phyloP scores from a whole-genome alignment of 1,139 yeast genomes.

The Blastobotrys serpentis region DNA sequence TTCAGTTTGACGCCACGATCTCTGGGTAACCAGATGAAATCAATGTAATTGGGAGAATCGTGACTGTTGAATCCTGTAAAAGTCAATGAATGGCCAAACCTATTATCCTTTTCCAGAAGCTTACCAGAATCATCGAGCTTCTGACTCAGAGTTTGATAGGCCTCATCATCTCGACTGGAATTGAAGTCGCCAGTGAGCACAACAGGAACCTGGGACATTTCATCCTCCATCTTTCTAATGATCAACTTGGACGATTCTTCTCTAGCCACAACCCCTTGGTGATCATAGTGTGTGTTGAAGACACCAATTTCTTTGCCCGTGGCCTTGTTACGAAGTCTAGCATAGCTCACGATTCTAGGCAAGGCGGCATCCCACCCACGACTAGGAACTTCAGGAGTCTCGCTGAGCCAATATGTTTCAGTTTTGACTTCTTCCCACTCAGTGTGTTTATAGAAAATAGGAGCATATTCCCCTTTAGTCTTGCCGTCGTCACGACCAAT shows the following conservation, averaged over 20 bases:
- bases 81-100: constrained; percentile 48
- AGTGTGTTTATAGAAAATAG: constrained; percentile 42
- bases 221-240: constrained; percentile 43
- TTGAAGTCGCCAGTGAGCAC: constrained; percentile 51
- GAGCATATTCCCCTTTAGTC: constrained; percentile 48
- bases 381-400: constrained; percentile 39
- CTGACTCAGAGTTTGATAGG: constrained; percentile 44
- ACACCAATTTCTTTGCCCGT: constrained; percentile 42
- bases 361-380: constrained; percentile 58
- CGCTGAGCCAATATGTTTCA: constrained; percentile 36
- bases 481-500: constrained; percentile 51
- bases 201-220: constrained; percentile 25
- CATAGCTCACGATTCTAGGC: constrained; percentile 45
- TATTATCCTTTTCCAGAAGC: constrained; percentile 20
- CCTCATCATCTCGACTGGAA: constrained; percentile 53
- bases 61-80: constrained; percentile 51
- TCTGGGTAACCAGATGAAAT: constrained; percentile 45
- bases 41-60: constrained; percentile 44
- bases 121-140: constrained; percentile 40
- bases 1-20: constrained; percentile 40
- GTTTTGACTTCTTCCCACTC: constrained; percentile 44
- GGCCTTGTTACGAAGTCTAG: constrained; percentile 19
- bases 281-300: constrained; percentile 61
- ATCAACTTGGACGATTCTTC: constrained; percentile 50
- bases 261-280: constrained; percentile 50